Base-by-base conservation (phyloP, 345 rosid species). In the Syzygium jambos region DNA sequence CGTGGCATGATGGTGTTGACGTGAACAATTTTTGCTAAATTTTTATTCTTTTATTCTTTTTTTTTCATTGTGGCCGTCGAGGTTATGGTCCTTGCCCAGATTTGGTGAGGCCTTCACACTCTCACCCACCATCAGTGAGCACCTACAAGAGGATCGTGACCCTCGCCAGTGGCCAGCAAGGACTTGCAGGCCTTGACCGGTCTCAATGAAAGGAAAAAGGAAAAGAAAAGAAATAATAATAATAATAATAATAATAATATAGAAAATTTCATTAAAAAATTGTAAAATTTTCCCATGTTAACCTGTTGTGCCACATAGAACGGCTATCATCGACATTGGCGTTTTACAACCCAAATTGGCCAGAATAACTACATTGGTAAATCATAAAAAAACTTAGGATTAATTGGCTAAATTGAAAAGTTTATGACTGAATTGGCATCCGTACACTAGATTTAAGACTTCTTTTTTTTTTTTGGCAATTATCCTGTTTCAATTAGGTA, bases 261-360 rank as follows among this genome's bases (percentile, higher is more conserved):
- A 43, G 6, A 5, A 43, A 43, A 5, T 43, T 43, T 43, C 46
- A 43, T 43, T 43, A 43, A 43, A 27, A 61, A 27, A 23, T 57
- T 25, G 6, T 1, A 10, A 25, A 57, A 57, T 6, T 57, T 25
- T 23, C 25, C 6, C n/a, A 57, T 0, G 0, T 25, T n/a, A 57
- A 23, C 25, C 0, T 0, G 0, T 0, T 1, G 0, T n/a, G 17
- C 16, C 17, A 61, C 2, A 61, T n/a, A 61, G 14, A 14, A 61
- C 2, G 9, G 3, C 2, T 3, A 6, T 27, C 0, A 0, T 61
- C 17, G 4, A 0, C 17, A 27, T 61, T 0, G 0, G 2, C 4
- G 15, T n/a, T n/a, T 61, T n/a, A 1, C 0, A 0, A 2, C 13
- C 2, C 12, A 27, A 61, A 13, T 68, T 11, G 4, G 22, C 2